Base-by-base conservation (phyloP, 768 basidiomycete species). In the Hemileccinum rubropunctum region DNA sequence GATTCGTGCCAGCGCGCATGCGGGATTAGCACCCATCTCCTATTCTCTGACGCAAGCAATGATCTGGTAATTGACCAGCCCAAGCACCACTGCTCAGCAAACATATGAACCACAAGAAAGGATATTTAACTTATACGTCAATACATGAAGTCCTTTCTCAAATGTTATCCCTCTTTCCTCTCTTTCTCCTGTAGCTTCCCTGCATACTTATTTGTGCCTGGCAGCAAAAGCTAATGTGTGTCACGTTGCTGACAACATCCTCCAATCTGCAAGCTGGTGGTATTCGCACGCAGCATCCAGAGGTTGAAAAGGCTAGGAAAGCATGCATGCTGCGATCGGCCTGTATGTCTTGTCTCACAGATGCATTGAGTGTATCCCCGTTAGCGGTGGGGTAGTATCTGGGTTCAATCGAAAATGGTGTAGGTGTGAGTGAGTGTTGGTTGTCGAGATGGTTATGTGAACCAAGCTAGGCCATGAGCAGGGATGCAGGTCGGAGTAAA, bases 1-100 rank as follows among this genome's bases (percentile, higher is more conserved):
- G 95, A 34, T 98, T 95, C 65, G 82, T 95, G 35, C 94, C 95
- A 1, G 90, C 94, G 0, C 76, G 95, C 13, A 93, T 95, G 92
- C 82, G 95, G 21, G 91, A 93, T 70, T 95, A 68, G 40, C 35
- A 39, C 12, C 32, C 35, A 27, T 15, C 0, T 12, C 28, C 28
- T 8, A 23, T 23, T 23, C 23, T 23, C 23, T 23, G 6, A 23
- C 6, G 23, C 23, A 23, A 23, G 23, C 23, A 30, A 30, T 30
- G 28, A 30, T 30, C 28, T 30, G 28, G 28, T 12, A 30, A 8
- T 23, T 23, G 11, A 12, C 28, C 9, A 30, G 11, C 11, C 28
- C 28, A 12, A 30, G 28, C 9, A 30, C 11, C 9, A 30, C 7
- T 12, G 28, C 28, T 8, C 11, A 30, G 23, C 48, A 32, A 23